A percentile compares a stretch with the other conserved stretches of the same genome.
Evolutionary conservation across 2,329 filamentous ascomycete genomes (phyloP).

Genomic region (Sporothrix globosa): DNA sequence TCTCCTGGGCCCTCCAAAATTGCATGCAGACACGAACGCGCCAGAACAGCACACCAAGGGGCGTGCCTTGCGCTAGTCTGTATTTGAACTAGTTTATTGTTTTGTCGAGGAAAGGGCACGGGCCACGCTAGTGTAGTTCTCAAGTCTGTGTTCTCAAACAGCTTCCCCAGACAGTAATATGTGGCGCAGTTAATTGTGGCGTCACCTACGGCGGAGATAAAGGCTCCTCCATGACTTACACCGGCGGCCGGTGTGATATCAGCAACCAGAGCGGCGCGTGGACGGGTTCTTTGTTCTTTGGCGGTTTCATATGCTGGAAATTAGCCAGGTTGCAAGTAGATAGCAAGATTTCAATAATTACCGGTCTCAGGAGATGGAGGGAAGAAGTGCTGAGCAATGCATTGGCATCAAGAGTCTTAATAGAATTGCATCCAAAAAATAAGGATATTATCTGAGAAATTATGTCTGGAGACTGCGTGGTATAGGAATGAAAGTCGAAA

Average conservation of each 20-base stretch:
- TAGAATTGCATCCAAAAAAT: not conserved
- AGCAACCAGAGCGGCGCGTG: not conserved
- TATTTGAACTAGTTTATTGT: not conserved
- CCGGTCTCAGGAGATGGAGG: not conserved
- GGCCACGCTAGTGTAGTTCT: not conserved
- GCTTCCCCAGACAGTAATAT: not conserved
- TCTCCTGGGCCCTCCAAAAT: constrained; percentile 23
- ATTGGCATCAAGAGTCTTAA: not conserved
- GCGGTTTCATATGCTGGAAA: not conserved
- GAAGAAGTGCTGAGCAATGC: not conserved
- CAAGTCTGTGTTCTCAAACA: not conserved
- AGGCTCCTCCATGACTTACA: constrained; percentile 5
- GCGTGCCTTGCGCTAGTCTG: constrained; percentile 31
- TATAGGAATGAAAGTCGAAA: too few species aligned
- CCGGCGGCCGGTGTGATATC: not conserved
- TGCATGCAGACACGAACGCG: constrained; percentile 32
- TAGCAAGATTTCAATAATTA: not conserved
- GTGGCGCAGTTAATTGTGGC: constrained; percentile 8
- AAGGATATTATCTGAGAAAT: too few species aligned
- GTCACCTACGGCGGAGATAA: not conserved
- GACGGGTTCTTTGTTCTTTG: not conserved
- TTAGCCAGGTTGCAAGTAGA: not conserved
- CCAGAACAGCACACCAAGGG: constrained; percentile 27
- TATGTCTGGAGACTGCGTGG: too few species aligned
- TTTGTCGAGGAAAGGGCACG: constrained; percentile 15